Conservation (phyloP, 805 yeast species). For the Candida xyloterini region DNA sequence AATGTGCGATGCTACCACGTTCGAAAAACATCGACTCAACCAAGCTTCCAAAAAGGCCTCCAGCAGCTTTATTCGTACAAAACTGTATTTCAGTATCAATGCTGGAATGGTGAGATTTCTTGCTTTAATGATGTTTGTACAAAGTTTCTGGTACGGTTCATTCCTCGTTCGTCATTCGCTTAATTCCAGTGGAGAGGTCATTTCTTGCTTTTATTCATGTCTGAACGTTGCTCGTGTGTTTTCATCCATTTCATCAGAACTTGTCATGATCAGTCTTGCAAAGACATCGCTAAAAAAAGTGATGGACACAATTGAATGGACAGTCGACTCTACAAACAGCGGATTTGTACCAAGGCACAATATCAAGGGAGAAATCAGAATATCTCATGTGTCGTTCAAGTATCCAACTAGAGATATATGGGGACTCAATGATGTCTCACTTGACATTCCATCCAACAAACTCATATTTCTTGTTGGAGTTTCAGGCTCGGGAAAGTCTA, state of each 20-base stretch:
- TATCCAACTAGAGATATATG: constrained; percentile 56
- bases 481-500: constrained; percentile 94
- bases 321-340: neutral
- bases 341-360: constrained; percentile 24
- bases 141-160: constrained; percentile 90
- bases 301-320: constrained; percentile 34
- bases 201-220: constrained; percentile 84
- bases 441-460: constrained; percentile 43
- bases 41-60: constrained; percentile 32
- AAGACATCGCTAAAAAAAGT: constrained; percentile 61
- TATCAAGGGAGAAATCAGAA: constrained; percentile 47
- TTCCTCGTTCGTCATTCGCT: constrained; percentile 53
- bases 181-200: constrained; percentile 56
- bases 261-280: constrained; percentile 68
- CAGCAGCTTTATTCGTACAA: constrained; percentile 39
- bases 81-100: constrained; percentile 53
- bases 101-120: constrained; percentile 54
- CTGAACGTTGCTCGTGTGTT: constrained; percentile 65
- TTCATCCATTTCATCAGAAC: constrained; percentile 50
- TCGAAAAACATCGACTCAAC: constrained; percentile 48
- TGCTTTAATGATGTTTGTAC: constrained; percentile 75
- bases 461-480: constrained; percentile 72
- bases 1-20: constrained; percentile 50
- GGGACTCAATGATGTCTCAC: constrained; percentile 46
- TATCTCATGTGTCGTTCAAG: constrained; percentile 55